phyloP scores from a whole-genome alignment of 2,329 filamentous ascomycete genomes.

The Fonsecaea erecta region DNA sequence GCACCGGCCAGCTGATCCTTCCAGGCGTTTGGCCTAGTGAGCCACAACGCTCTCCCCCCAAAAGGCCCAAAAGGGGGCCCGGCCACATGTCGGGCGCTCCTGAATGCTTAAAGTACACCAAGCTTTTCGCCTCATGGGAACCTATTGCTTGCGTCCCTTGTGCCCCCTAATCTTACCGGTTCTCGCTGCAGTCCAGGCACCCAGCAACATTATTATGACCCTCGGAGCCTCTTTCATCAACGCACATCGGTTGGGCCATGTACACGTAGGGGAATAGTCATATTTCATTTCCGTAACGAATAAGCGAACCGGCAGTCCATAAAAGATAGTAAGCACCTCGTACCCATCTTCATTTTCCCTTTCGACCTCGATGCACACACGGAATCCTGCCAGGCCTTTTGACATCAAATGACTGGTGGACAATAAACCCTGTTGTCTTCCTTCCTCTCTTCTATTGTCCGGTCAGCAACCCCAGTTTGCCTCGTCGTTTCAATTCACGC shows the following conservation, averaged over 20 bases:
- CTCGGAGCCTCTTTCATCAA: neutral
- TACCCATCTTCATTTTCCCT: neutral
- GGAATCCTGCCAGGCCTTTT: neutral
- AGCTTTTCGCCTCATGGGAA: constrained; percentile 1
- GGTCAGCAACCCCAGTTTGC: neutral
- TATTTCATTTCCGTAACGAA: neutral
- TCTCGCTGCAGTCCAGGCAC: neutral
- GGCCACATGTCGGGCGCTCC: constrained; percentile 1
- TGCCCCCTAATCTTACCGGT: too few relatives aligned
- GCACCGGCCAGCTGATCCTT: constrained; percentile 16
- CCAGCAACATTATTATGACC: neutral
- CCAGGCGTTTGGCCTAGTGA: neutral
- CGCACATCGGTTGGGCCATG: neutral
- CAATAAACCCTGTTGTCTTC: neutral
- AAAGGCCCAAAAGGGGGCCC: neutral
- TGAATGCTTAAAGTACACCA: neutral
- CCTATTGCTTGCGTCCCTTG: neutral
- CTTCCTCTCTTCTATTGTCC: neutral
- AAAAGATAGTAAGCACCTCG: neutral
- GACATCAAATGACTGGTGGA: neutral
- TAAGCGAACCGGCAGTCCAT: neutral
- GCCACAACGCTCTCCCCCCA: neutral
- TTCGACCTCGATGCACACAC: neutral
- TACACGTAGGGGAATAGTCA: neutral
- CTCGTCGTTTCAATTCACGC: neutral